phyloP scores from a whole-genome alignment of 2,329 filamentous ascomycete species.

The Phaeosphaeria sp. region DNA sequence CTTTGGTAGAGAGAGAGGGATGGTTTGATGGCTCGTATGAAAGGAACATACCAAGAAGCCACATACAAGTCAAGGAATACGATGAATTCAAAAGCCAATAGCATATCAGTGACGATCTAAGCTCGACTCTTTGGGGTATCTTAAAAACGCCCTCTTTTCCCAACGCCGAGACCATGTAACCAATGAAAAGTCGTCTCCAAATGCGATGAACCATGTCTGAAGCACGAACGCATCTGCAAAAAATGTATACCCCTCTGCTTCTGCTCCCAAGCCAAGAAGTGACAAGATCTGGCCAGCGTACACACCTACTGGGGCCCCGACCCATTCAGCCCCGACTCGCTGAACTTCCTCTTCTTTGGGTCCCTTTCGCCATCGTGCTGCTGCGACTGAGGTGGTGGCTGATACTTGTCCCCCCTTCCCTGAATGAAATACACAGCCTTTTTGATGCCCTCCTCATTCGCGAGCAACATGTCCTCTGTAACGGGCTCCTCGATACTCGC shows the following conservation, averaged over 20 bases:
- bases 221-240: background rate
- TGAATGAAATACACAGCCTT: conserved; percentile 76
- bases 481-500: conserved; percentile 89
- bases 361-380: conserved; percentile 29
- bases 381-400: conserved; percentile 8
- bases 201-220: too few relatives aligned
- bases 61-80: background rate
- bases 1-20: too few relatives aligned
- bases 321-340: conserved; percentile 21
- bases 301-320: background rate
- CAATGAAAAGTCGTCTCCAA: too few relatives aligned
- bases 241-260: background rate
- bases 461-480: conserved; percentile 75
- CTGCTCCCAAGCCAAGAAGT: background rate
- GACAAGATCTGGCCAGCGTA: background rate
- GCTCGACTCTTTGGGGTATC: background rate
- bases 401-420: conserved; percentile 43
- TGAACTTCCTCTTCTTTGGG: conserved; percentile 45
- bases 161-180: background rate
- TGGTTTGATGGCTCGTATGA: too few relatives aligned
- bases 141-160: background rate
- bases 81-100: background rate
- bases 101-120: too few relatives aligned
- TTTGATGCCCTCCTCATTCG: conserved; percentile 72
- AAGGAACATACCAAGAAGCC: too few relatives aligned